Percentiles rank a stretch among this genome's conserved stretches.
Conservation (phyloP, 75 land plant genomes). For the Cupressus sempervirens region DNA sequence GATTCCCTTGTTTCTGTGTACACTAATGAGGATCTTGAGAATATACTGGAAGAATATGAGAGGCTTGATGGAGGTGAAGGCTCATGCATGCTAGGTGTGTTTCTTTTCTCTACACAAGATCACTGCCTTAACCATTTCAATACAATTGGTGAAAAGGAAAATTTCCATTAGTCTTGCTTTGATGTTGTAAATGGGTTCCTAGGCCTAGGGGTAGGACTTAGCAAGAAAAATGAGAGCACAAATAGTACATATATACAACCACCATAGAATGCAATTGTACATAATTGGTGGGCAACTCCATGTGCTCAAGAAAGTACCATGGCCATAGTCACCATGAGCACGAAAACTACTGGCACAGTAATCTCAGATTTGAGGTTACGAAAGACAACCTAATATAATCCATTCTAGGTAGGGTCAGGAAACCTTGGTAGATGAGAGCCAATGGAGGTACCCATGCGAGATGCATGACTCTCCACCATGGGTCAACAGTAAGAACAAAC, state of each 20-base stretch:
- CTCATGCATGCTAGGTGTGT: slow-evolving; percentile 1
- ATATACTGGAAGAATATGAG: too few relatives aligned
- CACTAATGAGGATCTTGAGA: too few relatives aligned
- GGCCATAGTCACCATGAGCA: too few relatives aligned
- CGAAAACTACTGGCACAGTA: too few relatives aligned
- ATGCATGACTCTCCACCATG: too few relatives aligned
- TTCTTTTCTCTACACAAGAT: slow-evolving; percentile 56
- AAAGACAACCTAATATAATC: too few relatives aligned
- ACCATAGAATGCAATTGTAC: slow-evolving; percentile 26
- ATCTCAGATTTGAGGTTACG: too few relatives aligned
- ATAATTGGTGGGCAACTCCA: slow-evolving; percentile 9
- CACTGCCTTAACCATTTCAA: slow-evolving; percentile 26
- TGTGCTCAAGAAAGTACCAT: slow-evolving; percentile 13
- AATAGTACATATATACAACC: slow-evolving; percentile 31
- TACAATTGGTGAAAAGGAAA: slow-evolving; percentile 16
- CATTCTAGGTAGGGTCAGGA: too few relatives aligned
- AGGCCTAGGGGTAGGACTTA: slow-evolving; percentile 9
- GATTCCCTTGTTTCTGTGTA: slow-evolving; percentile 46
- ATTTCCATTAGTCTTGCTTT: slow-evolving; percentile 41
- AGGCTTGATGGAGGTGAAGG: too few relatives aligned
- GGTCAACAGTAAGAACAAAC: too few relatives aligned
- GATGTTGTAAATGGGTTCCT: slow-evolving; percentile 62
- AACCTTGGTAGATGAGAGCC: too few relatives aligned
- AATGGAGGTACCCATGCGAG: too few relatives aligned
- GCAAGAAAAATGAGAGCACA: slow-evolving; percentile 28